Percentiles rank a stretch among this genome's conserved stretches.
Conservation (phyloP, 1,284 basidiomycete genomes). For the Exobasidium cylindrosporum region DNA sequence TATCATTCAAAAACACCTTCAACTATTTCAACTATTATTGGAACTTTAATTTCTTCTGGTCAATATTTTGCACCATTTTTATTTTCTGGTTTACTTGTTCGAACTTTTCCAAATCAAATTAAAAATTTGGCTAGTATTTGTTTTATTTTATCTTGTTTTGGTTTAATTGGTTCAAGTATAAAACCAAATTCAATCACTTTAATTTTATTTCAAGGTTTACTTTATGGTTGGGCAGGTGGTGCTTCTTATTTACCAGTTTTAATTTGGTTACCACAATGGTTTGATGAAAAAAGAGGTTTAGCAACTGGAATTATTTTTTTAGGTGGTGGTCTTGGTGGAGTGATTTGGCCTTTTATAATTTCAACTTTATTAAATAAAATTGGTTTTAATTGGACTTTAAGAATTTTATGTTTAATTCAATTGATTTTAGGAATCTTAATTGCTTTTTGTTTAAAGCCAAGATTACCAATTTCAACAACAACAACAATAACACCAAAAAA, state of each 20-base stretch:
- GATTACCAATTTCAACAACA: background rate
- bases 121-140: too few relatives aligned
- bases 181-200: slow-evolving; percentile 23
- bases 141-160: slow-evolving; percentile 21
- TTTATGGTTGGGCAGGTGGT: slow-evolving; percentile 30
- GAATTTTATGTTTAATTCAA: slow-evolving; percentile 25
- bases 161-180: slow-evolving; percentile 33
- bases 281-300: slow-evolving; percentile 6
- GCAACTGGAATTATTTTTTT: slow-evolving; percentile 25
- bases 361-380: slow-evolving; percentile 20
- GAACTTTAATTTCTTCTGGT: slow-evolving; percentile 25
- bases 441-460: slow-evolving; percentile 12
- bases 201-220: slow-evolving; percentile 31
- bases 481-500: slow-evolving; percentile 9
- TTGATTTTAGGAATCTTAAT: slow-evolving; percentile 25
- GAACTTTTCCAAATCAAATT: slow-evolving; percentile 23
- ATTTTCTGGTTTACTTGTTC: slow-evolving; percentile 25
- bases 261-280: slow-evolving; percentile 29
- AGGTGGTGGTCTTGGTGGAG: slow-evolving; percentile 31
- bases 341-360: slow-evolving; percentile 37
- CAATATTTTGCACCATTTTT: slow-evolving; percentile 32
- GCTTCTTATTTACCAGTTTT: slow-evolving; percentile 28
- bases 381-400: slow-evolving; percentile 36
- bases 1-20: slow-evolving; percentile 16
- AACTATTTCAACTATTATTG: slow-evolving; percentile 28